These are phyloP conservation scores for Mesotaenium endlicherianum DNA, from an alignment of 139 green algal genomes.

Conservation along the genomic window DNA sequence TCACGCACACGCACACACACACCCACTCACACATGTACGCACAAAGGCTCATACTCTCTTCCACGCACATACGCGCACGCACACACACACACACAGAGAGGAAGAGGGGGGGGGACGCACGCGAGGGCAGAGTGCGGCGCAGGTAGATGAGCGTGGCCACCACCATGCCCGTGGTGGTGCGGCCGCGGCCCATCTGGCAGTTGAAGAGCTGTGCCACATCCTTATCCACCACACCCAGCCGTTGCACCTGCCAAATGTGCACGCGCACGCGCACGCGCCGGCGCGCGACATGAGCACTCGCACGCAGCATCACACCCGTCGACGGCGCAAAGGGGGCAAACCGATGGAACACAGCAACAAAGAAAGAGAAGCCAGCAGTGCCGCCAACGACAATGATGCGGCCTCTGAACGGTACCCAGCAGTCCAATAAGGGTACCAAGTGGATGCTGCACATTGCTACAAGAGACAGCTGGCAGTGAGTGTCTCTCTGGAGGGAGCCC, in stretches of 20 bases:
- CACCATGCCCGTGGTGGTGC: conserved; percentile 90
- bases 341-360: not conserved
- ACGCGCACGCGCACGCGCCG: not conserved
- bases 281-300: not conserved
- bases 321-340: not conserved
- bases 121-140: not conserved
- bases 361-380: not conserved
- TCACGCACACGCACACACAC: too few relatives aligned
- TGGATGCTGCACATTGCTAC: too few relatives aligned
- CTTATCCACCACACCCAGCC: not conserved
- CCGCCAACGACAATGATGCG: too few relatives aligned
- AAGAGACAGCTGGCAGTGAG: too few relatives aligned
- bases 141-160: conserved; percentile 77
- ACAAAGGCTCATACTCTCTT: too few relatives aligned
- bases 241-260: not conserved
- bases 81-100: too few relatives aligned
- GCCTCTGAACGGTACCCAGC: too few relatives aligned
- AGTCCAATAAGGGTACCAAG: too few relatives aligned
- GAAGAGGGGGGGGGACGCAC: too few relatives aligned
- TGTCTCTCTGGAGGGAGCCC: too few relatives aligned
- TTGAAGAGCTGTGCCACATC: conserved; percentile 86
- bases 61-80: too few relatives aligned
- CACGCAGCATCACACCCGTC: not conserved
- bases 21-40: too few relatives aligned
- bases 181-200: conserved; percentile 92